Base-by-base conservation (phyloP, 108 stramenopile genomes). In the Nitzschia palea region DNA sequence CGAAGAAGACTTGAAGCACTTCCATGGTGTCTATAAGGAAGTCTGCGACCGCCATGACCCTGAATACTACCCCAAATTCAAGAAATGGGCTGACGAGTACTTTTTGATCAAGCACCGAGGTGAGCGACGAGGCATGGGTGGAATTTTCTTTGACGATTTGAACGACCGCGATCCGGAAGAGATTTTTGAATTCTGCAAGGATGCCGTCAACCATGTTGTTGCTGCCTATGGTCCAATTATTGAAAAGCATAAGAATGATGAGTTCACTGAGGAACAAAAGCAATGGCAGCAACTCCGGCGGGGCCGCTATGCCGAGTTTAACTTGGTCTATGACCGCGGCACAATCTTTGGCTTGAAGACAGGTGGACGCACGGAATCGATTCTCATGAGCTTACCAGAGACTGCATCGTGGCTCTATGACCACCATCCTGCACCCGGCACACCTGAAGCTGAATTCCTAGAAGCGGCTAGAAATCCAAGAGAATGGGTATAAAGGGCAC, bases 321-420 rank as follows among this genome's bases (percentile, higher is more conserved):
- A 98, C 86, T 77, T 98, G 40, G 97, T 98, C 20, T 96, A 97
- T 70, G 98, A 98, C 73, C 80, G 98, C 25, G 98, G 98, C 36
- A 98, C 98, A 1, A 88, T 97, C 3, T 98, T 98, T 68, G 98
- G 98, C 15, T 79, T 98, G 42, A 96, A 96, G 79, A 98, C 98
- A 32, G 95, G 95, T 6, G 95, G 96, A 8, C 90, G 98, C 35
- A 97, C 96, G 61, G 98, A 98, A 80, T 87, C 82, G 55, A 99
- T 99, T 72, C 84, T 99, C 45, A 97, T 99, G 96, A 97, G 97
- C 64, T 71, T 99, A 47, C 98, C 98, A 3, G 94, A 96, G 69
- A 97, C 94, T 25, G 97, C 96, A 5, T 58, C 91, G 51, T 98
- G 97, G 97, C 88, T 97, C 72, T 99, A 97, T 77, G 84, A 96